Conservation (phyloP, 306 rosid genomes). For the Cucurbita pepo region DNA sequence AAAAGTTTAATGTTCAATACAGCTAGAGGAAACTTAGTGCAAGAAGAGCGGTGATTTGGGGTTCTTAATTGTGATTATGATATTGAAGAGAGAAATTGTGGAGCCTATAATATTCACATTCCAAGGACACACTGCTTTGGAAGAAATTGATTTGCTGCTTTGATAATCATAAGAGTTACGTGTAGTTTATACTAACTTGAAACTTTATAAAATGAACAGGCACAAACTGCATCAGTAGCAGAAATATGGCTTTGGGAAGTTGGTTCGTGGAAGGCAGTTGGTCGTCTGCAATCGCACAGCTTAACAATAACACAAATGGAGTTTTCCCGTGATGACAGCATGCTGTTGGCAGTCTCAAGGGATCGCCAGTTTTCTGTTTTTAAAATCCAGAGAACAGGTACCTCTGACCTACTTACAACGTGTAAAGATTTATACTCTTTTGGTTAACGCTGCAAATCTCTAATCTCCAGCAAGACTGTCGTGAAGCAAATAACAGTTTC, state of each 20-base stretch:
- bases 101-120: not conserved
- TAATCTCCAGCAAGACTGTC: not conserved
- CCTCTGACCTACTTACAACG: not conserved
- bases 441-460: not conserved
- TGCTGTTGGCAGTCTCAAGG: conserved; percentile 79
- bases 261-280: conserved; percentile 83
- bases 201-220: conserved; percentile 29
- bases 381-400: conserved; percentile 54
- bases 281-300: conserved; percentile 70
- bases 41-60: not conserved
- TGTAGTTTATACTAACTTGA: not conserved
- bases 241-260: conserved; percentile 96
- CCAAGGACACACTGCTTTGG: not conserved
- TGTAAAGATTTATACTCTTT: not conserved
- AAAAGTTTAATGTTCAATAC: not conserved
- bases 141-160: not conserved
- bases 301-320: conserved; percentile 89
- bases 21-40: not conserved
- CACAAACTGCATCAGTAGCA: conserved; percentile 66
- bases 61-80: not conserved
- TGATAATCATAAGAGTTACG: not conserved
- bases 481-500: not conserved
- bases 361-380: conserved; percentile 89
- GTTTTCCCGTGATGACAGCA: conserved; percentile 60
- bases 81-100: not conserved